Conservation (phyloP, 805 yeast genomes). For the Starmerella bombicola region DNA sequence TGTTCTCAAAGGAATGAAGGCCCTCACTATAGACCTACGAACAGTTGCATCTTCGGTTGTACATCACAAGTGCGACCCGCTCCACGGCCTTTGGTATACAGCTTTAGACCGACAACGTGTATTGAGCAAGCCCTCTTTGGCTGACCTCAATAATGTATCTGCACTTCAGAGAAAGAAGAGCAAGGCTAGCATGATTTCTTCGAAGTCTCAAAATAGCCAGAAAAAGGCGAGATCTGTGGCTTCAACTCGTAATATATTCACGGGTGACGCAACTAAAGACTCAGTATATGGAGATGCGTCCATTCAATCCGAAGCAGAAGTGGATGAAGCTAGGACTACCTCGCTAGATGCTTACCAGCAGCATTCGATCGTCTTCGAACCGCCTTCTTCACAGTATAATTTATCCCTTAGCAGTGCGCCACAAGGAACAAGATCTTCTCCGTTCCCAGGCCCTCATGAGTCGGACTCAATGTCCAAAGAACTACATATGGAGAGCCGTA, state of each 20-base stretch:
- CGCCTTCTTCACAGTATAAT: too few species aligned
- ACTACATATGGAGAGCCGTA: too few species aligned
- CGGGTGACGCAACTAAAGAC: neutral
- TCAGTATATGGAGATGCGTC: neutral
- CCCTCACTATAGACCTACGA: slow-evolving; percentile 20
- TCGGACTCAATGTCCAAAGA: too few species aligned
- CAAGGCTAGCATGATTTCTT: slow-evolving; percentile 3
- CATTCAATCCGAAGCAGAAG: neutral
- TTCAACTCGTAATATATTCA: neutral
- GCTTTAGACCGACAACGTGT: slow-evolving; percentile 20
- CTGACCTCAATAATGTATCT: neutral
- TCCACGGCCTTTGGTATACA: slow-evolving; percentile 25
- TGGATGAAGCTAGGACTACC: neutral
- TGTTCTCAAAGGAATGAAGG: slow-evolving; percentile 21
- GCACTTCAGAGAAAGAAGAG: neutral
- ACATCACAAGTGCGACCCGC: slow-evolving; percentile 21
- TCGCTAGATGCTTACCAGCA: too few species aligned
- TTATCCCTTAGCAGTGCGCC: too few species aligned
- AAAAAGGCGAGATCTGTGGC: neutral
- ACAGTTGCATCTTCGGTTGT: slow-evolving; percentile 18
- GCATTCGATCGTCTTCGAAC: too few species aligned
- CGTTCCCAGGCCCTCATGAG: too few species aligned
- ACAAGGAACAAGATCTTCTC: too few species aligned
- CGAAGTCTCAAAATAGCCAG: slow-evolving; percentile 1
- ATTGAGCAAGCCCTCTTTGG: neutral